phyloP scores from a whole-genome alignment of 2,329 filamentous ascomycete species.

The Pseudogymnoascus sp. region DNA sequence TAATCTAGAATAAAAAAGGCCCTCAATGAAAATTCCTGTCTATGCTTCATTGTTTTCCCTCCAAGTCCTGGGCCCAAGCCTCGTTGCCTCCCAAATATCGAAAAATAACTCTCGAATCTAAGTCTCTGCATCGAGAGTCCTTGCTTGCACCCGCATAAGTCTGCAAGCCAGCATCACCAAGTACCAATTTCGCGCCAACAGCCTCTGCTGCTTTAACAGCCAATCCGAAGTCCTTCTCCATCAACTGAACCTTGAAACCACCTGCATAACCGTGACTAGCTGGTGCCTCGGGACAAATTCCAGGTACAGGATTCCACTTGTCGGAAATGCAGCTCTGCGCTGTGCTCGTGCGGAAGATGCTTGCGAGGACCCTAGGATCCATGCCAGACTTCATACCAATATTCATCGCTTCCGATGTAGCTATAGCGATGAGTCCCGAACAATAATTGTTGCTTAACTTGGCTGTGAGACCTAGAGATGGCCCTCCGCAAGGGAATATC shows the following conservation, averaged over 20 bases:
- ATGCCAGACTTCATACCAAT: slow-evolving; percentile 53
- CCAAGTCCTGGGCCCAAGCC: slow-evolving; percentile 34
- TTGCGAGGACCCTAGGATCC: slow-evolving; percentile 46
- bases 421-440: slow-evolving; percentile 52
- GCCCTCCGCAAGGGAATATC: slow-evolving; percentile 49
- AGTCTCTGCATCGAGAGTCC: slow-evolving; percentile 44
- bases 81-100: slow-evolving; percentile 48
- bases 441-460: slow-evolving; percentile 58
- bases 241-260: slow-evolving; percentile 53
- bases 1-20: too few relatives aligned
- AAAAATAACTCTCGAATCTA: slow-evolving; percentile 53
- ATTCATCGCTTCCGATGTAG: slow-evolving; percentile 51
- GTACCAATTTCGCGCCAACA: slow-evolving; percentile 42
- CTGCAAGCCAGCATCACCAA: slow-evolving; percentile 43
- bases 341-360: slow-evolving; percentile 44
- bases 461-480: slow-evolving; percentile 49
- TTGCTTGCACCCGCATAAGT: slow-evolving; percentile 46
- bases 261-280: slow-evolving; percentile 33
- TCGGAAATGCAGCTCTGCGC: slow-evolving; percentile 30
- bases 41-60: too few relatives aligned
- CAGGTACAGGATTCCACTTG: slow-evolving; percentile 30
- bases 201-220: slow-evolving; percentile 48
- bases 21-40: too few relatives aligned
- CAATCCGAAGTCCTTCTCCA: slow-evolving; percentile 52
- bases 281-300: slow-evolving; percentile 29